A percentile compares a stretch with the other conserved stretches of the same genome.
phyloP scores from a whole-genome alignment of 2,329 filamentous ascomycete species.

The Colletotrichum liaoningense region DNA sequence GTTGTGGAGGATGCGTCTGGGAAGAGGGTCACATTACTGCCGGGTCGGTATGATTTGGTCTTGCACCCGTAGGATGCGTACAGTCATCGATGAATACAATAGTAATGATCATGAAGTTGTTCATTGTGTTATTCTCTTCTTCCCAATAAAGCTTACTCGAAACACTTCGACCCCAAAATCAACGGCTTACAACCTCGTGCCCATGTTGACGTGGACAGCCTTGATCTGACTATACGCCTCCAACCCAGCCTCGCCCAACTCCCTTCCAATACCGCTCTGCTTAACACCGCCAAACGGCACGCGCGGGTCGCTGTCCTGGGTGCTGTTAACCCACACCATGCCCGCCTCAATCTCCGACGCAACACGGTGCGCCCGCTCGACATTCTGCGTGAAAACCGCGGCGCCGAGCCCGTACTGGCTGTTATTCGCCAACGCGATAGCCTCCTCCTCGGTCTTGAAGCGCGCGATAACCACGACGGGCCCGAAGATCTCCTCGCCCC shows the following conservation, averaged over 20 bases:
- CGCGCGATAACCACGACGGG: constrained; percentile 55
- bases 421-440: constrained; percentile 58
- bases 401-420: constrained; percentile 71
- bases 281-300: constrained; percentile 60
- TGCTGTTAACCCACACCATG: constrained; percentile 65
- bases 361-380: constrained; percentile 60
- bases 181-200: constrained; percentile 4
- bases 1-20: constrained; percentile 14
- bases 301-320: constrained; percentile 55
- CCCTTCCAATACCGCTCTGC: constrained; percentile 60
- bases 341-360: constrained; percentile 71
- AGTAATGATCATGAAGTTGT: too few relatives aligned
- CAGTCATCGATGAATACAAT: too few relatives aligned
- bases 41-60: constrained; percentile 37
- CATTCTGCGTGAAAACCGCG: constrained; percentile 70
- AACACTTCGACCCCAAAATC: neutral
- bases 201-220: constrained; percentile 57
- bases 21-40: constrained; percentile 33
- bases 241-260: constrained; percentile 58
- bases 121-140: neutral
- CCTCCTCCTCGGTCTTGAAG: constrained; percentile 56
- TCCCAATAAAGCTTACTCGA: neutral
- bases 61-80: neutral
- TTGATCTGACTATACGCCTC: constrained; percentile 58
- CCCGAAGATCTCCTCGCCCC: constrained; percentile 59